Base-by-base conservation (phyloP, 306 rosid species). In the Prunus salicina region DNA sequence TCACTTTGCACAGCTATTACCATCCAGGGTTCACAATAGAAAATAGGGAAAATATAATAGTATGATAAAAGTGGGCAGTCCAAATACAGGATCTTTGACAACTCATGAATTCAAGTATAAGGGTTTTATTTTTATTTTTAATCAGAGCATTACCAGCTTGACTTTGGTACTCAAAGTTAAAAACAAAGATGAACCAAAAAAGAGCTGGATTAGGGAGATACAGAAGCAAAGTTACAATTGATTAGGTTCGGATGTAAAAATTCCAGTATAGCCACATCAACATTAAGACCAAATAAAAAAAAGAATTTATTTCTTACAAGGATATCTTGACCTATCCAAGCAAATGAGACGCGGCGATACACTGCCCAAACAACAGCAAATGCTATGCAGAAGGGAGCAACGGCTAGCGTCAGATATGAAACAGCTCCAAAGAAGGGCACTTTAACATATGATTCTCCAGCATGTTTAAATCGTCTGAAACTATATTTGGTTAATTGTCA, bases 261-360 rank as follows among this genome's bases (percentile, higher is more conserved):
- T 53, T 7, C n/a, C 24, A 68, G 25, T 7, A 66, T 52, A 75
- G 49, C 0, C 30, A 57, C 22, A 62, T 79, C 24, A 74, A 51
- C 73, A 55, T 30, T n/a, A 77, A 60, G 68, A 85, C 45, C 12
- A 38, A 34, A 38, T 6, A 46, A 41, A 64, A 69, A 50, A 50
- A 45, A 77, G 67, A 76, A 63, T 60, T 52, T 24, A 60, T 76
- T 74, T 79, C 97, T 92, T 87, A 95, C 99, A 52, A 95, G 96
- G 84, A 92, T 88, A 88, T 95, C 99, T 85, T 95, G 97, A 84
- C 97, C 97, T 53, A 92, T 95, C 99, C 99, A 95, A 69, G 99
- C 97, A 83, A 69, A 82, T 14, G 89, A 58, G 46, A 45, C 45
- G 32, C 66, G 90, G 49, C 93, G 96, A 74, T 86, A 45, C 71